Evolutionary conservation across 495 filamentous ascomycete species (phyloP).

Genomic region (Tuber melanosporum): DNA sequence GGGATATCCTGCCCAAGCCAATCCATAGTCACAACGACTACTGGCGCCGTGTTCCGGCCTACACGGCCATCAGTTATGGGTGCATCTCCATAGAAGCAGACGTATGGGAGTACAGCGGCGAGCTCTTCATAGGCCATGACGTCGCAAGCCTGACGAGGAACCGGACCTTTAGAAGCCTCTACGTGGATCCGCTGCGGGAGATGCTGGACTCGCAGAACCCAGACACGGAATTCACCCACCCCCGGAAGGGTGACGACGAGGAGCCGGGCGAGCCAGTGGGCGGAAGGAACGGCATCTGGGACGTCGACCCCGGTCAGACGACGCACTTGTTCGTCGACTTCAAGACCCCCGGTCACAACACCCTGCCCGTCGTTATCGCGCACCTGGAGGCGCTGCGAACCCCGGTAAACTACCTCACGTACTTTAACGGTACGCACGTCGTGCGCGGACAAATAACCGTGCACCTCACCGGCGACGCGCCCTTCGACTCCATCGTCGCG

Average conservation of each 20-base stretch:
- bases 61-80: conserved; percentile 58
- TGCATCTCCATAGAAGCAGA: conserved; percentile 77
- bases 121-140: conserved; percentile 59
- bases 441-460: conserved; percentile 60
- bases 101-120: conserved; percentile 68
- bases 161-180: conserved; percentile 57
- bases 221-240: conserved; percentile 24
- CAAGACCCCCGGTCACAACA: conserved; percentile 52
- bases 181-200: conserved; percentile 57
- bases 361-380: conserved; percentile 53
- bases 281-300: conserved; percentile 54
- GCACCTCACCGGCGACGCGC: conserved; percentile 72
- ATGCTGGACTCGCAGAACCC: conserved; percentile 55
- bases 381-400: conserved; percentile 62
- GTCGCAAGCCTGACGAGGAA: conserved; percentile 48
- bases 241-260: neutral
- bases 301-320: conserved; percentile 55
- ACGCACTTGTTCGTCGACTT: conserved; percentile 68
- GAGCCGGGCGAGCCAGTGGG: neutral
- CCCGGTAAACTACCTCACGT: conserved; percentile 56
- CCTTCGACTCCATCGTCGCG: conserved; percentile 53
- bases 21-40: conserved; percentile 85
- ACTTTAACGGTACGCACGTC: conserved; percentile 49
- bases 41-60: conserved; percentile 70
- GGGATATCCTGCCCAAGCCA: conserved; percentile 24